phyloP scores from a whole-genome alignment of 768 basidiomycete species.

The Auriscalpium microsporum region DNA sequence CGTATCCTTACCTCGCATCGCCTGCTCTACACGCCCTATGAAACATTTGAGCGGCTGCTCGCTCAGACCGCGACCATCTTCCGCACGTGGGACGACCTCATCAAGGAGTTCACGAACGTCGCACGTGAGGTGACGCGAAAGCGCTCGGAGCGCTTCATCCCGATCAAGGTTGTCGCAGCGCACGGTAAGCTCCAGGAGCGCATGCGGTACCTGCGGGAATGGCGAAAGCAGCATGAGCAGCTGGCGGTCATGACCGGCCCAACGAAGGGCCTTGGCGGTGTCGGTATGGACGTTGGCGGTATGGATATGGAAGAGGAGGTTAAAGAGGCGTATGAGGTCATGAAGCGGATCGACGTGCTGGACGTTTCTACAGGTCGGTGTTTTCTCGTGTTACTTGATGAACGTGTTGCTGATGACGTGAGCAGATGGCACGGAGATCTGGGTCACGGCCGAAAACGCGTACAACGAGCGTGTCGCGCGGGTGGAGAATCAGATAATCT shows the following conservation, averaged over 20 bases:
- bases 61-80: conserved; percentile 59
- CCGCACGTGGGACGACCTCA: conserved; percentile 52
- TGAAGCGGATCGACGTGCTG: conserved; percentile 93
- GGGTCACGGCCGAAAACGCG: conserved; percentile 94
- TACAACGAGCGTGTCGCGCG: conserved; percentile 97
- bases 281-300: conserved; percentile 72
- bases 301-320: conserved; percentile 99
- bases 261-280: conserved; percentile 71
- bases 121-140: conserved; percentile 86
- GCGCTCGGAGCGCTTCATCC: conserved; percentile 87
- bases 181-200: conserved; percentile 90
- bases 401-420: not conserved
- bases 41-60: conserved; percentile 85
- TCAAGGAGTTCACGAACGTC: conserved; percentile 63
- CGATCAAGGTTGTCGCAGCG: conserved; percentile 88
- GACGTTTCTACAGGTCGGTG: conserved; percentile 83
- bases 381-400: not conserved
- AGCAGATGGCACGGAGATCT: conserved; percentile 92
- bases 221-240: conserved; percentile 97
- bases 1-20: conserved; percentile 88
- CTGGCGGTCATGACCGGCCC: conserved; percentile 95
- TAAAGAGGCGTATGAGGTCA: conserved; percentile 91
- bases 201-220: conserved; percentile 77
- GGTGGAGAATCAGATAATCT: conserved; percentile 98
- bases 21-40: conserved; percentile 88